Evolutionary conservation across 2,329 filamentous ascomycete genomes (phyloP), one percentile per base, ranked within the genome.

Genomic region (Nothophoma quercina): DNA sequence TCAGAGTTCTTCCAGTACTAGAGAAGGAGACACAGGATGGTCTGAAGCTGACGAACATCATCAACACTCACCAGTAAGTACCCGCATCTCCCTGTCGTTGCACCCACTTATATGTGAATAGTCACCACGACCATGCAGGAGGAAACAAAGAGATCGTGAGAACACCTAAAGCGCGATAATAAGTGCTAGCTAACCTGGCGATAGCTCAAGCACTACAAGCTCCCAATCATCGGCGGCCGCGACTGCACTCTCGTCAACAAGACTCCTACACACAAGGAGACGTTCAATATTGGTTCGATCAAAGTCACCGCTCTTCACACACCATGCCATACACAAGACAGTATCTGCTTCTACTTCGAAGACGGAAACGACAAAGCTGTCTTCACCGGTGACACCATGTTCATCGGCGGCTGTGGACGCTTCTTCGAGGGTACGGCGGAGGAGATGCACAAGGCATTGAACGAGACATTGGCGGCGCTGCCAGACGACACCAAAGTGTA

Each of bases 271-370:
- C 85, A 98, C 72, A 86, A 87, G 30, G 85, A 91, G 60, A 85
- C 81, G 3, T 96, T 97, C 80, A 88, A 85, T 58, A 85, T 99
- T 57, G 95, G 95, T 49, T 80, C 83, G 62, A 95, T 99, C 73
- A 83, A 84, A 12, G 88, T 97, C 51, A 93, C 85, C 71, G 89
- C 90, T 19, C 80, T 98, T n/a, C 90, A 98, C 77, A 99, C 95
- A 10, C 95, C 95, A 1, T 99, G 95, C 75, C 95, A 99, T 74
- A 99, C 95, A 1, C 93, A 97, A 78, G 95, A 99, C 78, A 97
- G 93, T 75, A 96, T 99, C 72, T 99, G 95, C 81, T 99, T 88
- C 79, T 91, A 87, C 64, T 87, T 95, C 80, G 85, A 96, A 75
- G 93, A 99, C 68, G 87, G 86, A 16, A 79, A 85, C 39, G 81